phyloP scores from a whole-genome alignment of 495 filamentous ascomycete genomes.

The Aspergillus campestris region DNA sequence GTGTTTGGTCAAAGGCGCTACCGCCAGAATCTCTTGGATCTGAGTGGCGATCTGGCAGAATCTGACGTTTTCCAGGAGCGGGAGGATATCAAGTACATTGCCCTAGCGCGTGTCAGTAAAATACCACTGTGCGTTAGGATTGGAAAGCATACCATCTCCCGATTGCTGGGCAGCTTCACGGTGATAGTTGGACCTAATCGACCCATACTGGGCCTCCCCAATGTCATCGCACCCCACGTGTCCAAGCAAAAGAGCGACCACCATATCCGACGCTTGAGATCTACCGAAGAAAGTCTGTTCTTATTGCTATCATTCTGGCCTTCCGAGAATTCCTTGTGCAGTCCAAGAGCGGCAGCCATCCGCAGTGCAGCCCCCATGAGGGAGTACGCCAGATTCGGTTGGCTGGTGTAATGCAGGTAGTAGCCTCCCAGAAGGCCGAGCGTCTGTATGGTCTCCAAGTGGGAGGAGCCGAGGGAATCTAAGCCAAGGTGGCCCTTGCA shows the following conservation, averaged over 20 bases:
- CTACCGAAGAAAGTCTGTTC: conserved; percentile 26
- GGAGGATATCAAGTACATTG: conserved; percentile 52
- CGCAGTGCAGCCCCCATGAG: conserved; percentile 35
- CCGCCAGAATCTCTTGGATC: conserved; percentile 68
- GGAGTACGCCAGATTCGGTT: conserved; percentile 60
- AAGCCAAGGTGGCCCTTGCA: conserved; percentile 61
- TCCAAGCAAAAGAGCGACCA: conserved; percentile 76
- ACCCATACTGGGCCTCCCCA: conserved; percentile 70
- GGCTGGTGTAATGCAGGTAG: conserved; percentile 73
- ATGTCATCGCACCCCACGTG: conserved; percentile 68
- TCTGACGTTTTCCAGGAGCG: conserved; percentile 66
- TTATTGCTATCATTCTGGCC: conserved; percentile 32
- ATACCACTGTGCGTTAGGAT: conserved; percentile 1
- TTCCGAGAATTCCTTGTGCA: conserved; percentile 59
- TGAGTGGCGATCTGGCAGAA: conserved; percentile 73
- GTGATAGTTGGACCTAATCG: conserved; percentile 67
- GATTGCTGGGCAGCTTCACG: conserved; percentile 56
- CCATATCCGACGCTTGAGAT: conserved; percentile 66
- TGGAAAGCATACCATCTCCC: conserved; percentile 37
- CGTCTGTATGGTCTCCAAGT: conserved; percentile 63
- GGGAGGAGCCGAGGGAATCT: conserved; percentile 47
- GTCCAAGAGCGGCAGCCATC: conserved; percentile 46
- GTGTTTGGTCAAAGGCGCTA: conserved; percentile 54
- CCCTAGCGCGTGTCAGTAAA: conserved; percentile 33
- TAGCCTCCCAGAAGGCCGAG: conserved; percentile 64